Evolutionary conservation across 371 early-diverging fungal species (phyloP), one percentile per base, ranked within the genome.

Genomic region (Mortierella sp.): DNA sequence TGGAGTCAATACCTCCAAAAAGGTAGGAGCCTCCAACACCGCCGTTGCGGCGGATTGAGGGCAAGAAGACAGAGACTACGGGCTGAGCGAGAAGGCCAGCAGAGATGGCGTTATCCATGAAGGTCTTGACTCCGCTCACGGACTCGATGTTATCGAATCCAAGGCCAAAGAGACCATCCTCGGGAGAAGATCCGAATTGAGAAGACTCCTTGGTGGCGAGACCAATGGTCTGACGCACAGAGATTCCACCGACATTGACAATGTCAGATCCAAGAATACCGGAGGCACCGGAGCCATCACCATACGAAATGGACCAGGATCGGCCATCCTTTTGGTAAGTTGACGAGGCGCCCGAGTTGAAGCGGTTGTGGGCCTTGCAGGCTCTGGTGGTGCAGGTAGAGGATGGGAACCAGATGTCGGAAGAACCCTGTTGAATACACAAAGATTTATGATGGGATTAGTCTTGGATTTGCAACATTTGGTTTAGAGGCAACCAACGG

Each of bases 1-100:
- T 63, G 19, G 66, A 41, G 69, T 92, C 90, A 11, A 85, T 76
- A 5, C 88, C 91, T 33, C 90, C 91, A 79, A 92, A 86, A 36
- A 87, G 88, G 47, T 91, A 75, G 63, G 89, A 87, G 22, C 91
- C 93, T 0, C 67, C 73, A 13, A 61, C 43, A 40, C 74, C 74
- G 13, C 63, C 66, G 40, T 66, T 66, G 38, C 55, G 66, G n/a
- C 78, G 78, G 13, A 58, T 58, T 16, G 78, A 72, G 22, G 74
- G 78, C 63, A 85, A 66, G 66, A 69, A 87, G 53, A 82, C 85
- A 36, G 85, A 83, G 58, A 85, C 78, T 16, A 83, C 76, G 38
- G 87, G 87, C 62, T 76, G 64, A 38, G 65, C 32, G 40, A 87
- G 75, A 40, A 74, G 58, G 16, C 70, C 69, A 40, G 79, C 80